These are phyloP conservation scores for carrot (Daucus carota) DNA, from an alignment of 129 eudicot genomes.

Conservation along the genomic window DNA sequence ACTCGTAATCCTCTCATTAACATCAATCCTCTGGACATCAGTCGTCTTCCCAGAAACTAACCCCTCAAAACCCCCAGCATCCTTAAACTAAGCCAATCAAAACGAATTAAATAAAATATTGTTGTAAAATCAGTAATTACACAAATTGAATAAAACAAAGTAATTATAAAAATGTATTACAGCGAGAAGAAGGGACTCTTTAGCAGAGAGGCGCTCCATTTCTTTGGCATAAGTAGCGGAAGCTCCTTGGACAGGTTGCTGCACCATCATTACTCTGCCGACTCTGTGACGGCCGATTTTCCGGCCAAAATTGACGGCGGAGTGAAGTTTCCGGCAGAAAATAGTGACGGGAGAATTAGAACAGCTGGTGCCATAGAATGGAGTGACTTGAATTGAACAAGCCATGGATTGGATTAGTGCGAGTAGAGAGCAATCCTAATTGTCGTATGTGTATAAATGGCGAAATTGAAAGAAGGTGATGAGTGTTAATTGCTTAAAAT, in stretches of 20 bases:
- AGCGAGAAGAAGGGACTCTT: conserved; percentile 87
- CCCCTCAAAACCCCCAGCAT: conserved; percentile 92
- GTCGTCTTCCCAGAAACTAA: conserved; percentile 57
- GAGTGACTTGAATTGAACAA: conserved; percentile 10
- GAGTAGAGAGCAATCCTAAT: neutral
- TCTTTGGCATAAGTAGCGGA: conserved; percentile 81
- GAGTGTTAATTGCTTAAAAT: neutral
- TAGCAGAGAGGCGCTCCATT: conserved; percentile 82
- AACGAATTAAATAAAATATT: too few species aligned
- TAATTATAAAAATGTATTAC: conserved; percentile 20
- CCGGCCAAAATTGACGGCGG: conserved; percentile 16
- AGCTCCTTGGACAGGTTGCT: conserved; percentile 54
- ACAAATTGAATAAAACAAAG: neutral
- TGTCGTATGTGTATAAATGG: neutral
- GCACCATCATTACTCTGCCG: conserved; percentile 56
- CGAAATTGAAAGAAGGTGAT: neutral
- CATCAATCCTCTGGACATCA: conserved; percentile 70
- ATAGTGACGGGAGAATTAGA: conserved; percentile 19
- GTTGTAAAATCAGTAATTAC: too few species aligned
- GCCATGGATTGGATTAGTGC: conserved; percentile 14
- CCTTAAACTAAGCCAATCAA: conserved; percentile 61
- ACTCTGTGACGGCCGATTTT: conserved; percentile 9
- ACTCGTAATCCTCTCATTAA: conserved; percentile 75
- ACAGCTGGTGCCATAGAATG: conserved; percentile 9
- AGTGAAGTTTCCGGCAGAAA: conserved; percentile 16